A percentile compares a stretch with the other conserved stretches of the same genome.
Conservation (phyloP, 2,329 filamentous ascomycete genomes). For the Neonectria magnoliae region DNA sequence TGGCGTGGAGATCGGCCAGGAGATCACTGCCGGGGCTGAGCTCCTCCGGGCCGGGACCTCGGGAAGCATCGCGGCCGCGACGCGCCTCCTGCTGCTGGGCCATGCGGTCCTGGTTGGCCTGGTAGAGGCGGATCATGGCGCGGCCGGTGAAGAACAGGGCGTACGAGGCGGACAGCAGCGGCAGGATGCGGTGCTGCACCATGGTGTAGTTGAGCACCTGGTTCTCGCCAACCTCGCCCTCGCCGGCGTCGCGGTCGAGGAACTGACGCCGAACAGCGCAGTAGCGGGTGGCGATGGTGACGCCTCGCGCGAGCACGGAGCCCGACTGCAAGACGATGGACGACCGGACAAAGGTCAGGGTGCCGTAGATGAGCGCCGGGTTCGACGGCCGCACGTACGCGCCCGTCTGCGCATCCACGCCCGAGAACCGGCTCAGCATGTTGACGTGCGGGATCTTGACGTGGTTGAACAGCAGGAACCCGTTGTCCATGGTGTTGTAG, state of each 20-base stretch:
- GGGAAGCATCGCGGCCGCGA: constrained; percentile 50
- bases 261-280: constrained; percentile 80
- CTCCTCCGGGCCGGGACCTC: constrained; percentile 72
- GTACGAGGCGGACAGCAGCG: constrained; percentile 77
- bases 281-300: constrained; percentile 81
- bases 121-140: constrained; percentile 78
- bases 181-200: constrained; percentile 78
- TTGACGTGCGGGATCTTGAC: constrained; percentile 76
- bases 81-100: constrained; percentile 52
- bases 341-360: constrained; percentile 78
- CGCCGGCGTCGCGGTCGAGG: constrained; percentile 75
- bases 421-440: constrained; percentile 78
- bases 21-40: constrained; percentile 70
- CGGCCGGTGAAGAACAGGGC: constrained; percentile 84
- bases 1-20: constrained; percentile 79
- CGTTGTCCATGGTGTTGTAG: constrained; percentile 86
- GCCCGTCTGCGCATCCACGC: constrained; percentile 73
- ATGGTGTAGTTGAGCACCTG: constrained; percentile 84
- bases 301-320: constrained; percentile 75
- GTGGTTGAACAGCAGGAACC: constrained; percentile 80
- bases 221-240: constrained; percentile 69
- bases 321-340: constrained; percentile 80
- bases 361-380: constrained; percentile 77
- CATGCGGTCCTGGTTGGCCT: constrained; percentile 78
- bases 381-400: constrained; percentile 74